These are phyloP conservation scores for Hypsizygus marmoreus DNA, from an alignment of 768 basidiomycete genomes.

Conservation along the genomic window DNA sequence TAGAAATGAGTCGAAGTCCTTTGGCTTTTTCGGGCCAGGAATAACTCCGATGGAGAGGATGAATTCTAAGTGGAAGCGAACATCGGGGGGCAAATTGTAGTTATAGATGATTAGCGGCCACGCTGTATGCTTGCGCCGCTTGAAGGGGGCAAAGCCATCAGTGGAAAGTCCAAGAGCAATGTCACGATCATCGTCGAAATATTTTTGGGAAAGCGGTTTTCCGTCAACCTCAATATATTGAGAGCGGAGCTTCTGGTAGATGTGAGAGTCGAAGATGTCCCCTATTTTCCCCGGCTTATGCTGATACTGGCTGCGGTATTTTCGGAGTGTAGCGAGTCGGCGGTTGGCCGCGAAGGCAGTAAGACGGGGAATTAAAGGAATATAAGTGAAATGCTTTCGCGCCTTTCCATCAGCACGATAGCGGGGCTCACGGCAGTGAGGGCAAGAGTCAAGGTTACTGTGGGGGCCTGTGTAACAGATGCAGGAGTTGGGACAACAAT, in stretches of 20 bases:
- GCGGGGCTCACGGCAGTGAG: conserved; percentile 32
- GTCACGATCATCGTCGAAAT: conserved; percentile 39
- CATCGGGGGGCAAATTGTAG: too few species aligned
- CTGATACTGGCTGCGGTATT: conserved; percentile 25
- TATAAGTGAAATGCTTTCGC: conserved; percentile 31
- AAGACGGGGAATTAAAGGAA: conserved; percentile 32
- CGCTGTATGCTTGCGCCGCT: conserved; percentile 29
- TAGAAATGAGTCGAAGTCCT: conserved; percentile 46
- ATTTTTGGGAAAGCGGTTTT: conserved; percentile 20
- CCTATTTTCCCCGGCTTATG: conserved; percentile 49
- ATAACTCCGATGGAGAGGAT: conserved; percentile 44
- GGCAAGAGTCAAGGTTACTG: conserved; percentile 24
- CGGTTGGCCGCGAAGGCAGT: conserved; percentile 22
- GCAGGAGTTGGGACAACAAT: conserved; percentile 29
- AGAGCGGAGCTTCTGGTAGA: background rate
- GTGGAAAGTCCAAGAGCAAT: conserved; percentile 37
- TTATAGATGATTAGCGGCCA: too few species aligned
- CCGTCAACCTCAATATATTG: conserved; percentile 28
- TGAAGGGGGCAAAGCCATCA: conserved; percentile 45
- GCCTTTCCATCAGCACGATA: conserved; percentile 26
- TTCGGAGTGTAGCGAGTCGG: conserved; percentile 19
- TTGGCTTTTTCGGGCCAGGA: conserved; percentile 47
- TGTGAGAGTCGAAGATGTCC: conserved; percentile 46
- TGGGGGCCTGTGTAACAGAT: too few species aligned
- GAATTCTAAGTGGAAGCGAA: conserved; percentile 33